Base-by-base conservation (phyloP, 2,329 filamentous ascomycete genomes). In the Lachnellula occidentalis region DNA sequence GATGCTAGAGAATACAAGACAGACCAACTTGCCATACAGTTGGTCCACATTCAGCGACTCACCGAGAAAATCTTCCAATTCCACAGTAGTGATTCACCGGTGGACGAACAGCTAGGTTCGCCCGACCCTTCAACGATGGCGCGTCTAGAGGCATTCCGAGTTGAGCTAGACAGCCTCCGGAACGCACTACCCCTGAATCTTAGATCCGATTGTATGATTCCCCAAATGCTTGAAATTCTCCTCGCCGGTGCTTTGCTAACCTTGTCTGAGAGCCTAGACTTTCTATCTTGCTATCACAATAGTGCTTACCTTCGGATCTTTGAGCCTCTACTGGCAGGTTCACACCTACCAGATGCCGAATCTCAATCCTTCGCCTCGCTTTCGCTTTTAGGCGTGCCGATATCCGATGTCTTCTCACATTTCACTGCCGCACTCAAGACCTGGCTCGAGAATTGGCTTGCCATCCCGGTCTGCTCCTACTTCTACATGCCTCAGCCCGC, bases 371-470 rank as follows among this genome's bases (percentile, higher is more conserved):
- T 78, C 1, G 71, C 72, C 0, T 64, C 70, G 0, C 64, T 71
- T 2, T 70, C 71, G 2, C 71, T 71, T 4, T 67, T 69, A 1
- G 66, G 74, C 0, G 74, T 75, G 0, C 72, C 74, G 0, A 55
- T 34, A 55, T 69, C 81, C 2, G 77, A 81, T 53, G 68, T 74
- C 3, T 74, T 83, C 9, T 79, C 77, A 58, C 73, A 74, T 22
- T 76, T 77, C 4, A 74, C 76, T 45, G 67, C 70, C 15, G 75
- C 78, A 1, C 62, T 81, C 0, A 74, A 72, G 37, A 64, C 66
- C 0, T 82, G 76, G 68, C 80, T 82, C 48, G 73, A 78, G 2
- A 69, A 69, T 37, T 79, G 78, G 71, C 68, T 77, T 2, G 63
- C 70, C 0, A 65, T 82, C 0, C 74, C 79, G 0, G 66, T 73